A percentile compares a stretch with the other conserved stretches of the same genome.
phyloP scores from a whole-genome alignment of 2,329 filamentous ascomycete species.

The Aureobasidium sp. region DNA sequence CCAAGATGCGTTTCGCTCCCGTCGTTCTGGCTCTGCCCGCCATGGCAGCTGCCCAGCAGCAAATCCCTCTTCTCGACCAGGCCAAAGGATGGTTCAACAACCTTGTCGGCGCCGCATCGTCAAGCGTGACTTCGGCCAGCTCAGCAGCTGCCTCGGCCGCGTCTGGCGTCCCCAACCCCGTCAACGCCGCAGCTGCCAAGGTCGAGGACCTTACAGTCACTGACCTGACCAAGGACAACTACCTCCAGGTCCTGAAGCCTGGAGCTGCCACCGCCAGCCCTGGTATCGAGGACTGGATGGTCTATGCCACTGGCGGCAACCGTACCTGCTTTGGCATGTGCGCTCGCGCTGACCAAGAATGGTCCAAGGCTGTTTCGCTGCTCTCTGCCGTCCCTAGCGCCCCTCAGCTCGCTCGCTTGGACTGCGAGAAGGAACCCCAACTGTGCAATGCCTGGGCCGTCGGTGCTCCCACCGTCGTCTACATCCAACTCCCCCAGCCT shows the following conservation, averaged over 20 bases:
- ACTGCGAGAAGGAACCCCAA: slow-evolving; percentile 68
- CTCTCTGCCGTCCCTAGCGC: slow-evolving; percentile 54
- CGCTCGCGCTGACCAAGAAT: slow-evolving; percentile 54
- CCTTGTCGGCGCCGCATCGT: slow-evolving; percentile 48
- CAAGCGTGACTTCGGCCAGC: slow-evolving; percentile 40
- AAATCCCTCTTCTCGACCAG: slow-evolving; percentile 56
- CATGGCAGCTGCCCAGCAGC: slow-evolving; percentile 47
- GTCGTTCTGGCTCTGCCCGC: slow-evolving; percentile 47
- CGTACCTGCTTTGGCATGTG: slow-evolving; percentile 72
- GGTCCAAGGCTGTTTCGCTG: slow-evolving; percentile 43
- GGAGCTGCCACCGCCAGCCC: slow-evolving; percentile 51
- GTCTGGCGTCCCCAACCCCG: slow-evolving; percentile 35
- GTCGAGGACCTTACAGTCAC: slow-evolving; percentile 44
- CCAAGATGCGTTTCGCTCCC: slow-evolving; percentile 48
- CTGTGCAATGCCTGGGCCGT: slow-evolving; percentile 70
- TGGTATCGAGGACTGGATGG: slow-evolving; percentile 67
- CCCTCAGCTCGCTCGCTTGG: slow-evolving; percentile 61
- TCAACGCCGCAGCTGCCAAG: slow-evolving; percentile 46
- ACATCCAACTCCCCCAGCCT: slow-evolving; percentile 54
- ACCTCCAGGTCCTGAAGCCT: slow-evolving; percentile 60
- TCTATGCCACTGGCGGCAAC: slow-evolving; percentile 68
- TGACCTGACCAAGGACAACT: slow-evolving; percentile 60
- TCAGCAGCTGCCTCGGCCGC: slow-evolving; percentile 34
- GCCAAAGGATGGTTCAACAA: slow-evolving; percentile 48
- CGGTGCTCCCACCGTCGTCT: slow-evolving; percentile 57